Base-by-base conservation (phyloP, 331 rosid species). In the Acacia concinna region DNA sequence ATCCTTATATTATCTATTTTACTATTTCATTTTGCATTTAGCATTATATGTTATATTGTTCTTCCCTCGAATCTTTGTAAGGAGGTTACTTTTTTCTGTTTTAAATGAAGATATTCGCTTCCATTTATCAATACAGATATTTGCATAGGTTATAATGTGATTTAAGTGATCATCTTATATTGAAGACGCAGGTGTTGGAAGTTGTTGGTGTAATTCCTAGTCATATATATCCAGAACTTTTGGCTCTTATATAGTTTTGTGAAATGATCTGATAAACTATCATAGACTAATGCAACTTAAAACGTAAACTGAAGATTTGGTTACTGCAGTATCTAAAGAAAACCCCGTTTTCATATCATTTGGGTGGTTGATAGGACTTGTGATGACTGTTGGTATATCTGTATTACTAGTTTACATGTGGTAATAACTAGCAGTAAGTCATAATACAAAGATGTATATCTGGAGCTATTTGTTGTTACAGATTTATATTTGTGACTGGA, bases 401-500 rank as follows among this genome's bases (percentile, higher is more conserved):
- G 49, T 54, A 34, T 40, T 32, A 30, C 60, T 68, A 44, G 60
- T 40, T 23, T 83, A 27, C 17, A 73, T 71, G 75, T 40, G 73
- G 68, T 34, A 17, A 71, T 81, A 75, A 76, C 64, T 59, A 34
- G 12, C 63, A 21, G 37, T 17, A 15, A 18, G 11, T 41, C 46
- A 34, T 2, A 5, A 34, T 30, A 57, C 56, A 41, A 60, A 62
- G 73, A 68, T 83, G 25, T 47, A 60, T 51, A 52, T 64, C n/a
- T 51, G 73, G 52, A 43, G 31, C 47, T 68, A 63, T 69, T 67
- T 75, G 73, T 25, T 51, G 4, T 54, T 75, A 37, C 35, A 35
- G 34, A 79, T 70, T 44, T 28, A 5, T 14, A 38, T 57, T 47
- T 56, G 31, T 56, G 63, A 21, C 40, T 72, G 28, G 68, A 68